Conservation (phyloP, 495 filamentous ascomycete species). For the Hyphodiscus hymeniophilus region DNA sequence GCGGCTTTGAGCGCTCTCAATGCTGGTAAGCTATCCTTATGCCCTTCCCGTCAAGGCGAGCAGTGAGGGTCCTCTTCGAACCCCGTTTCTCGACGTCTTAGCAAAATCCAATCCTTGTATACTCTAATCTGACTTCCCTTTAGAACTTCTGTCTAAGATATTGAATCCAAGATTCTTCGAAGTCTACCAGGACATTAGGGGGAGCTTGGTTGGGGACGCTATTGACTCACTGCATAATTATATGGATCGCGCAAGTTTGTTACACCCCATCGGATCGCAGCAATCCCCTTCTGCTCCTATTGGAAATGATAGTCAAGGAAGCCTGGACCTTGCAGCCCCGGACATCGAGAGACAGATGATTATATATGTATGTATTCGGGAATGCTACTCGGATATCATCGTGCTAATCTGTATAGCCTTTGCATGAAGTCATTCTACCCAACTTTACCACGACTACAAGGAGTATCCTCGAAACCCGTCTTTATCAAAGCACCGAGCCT, state of each 20-base stretch:
- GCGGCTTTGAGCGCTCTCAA: slow-evolving; percentile 5
- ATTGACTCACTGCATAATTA: slow-evolving; percentile 1
- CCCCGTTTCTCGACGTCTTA: no score
- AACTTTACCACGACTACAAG: not conserved
- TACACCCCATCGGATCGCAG: not conserved
- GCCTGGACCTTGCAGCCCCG: slow-evolving; percentile 2
- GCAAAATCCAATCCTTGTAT: no score
- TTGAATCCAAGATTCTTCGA: not conserved
- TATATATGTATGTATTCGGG: slow-evolving; percentile 1
- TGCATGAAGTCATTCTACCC: slow-evolving; percentile 1
- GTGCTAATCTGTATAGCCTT: slow-evolving; percentile 2
- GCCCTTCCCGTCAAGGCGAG: no score
- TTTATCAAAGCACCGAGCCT: not conserved
- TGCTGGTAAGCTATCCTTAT: not conserved
- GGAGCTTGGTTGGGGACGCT: slow-evolving; percentile 1
- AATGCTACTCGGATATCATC: not conserved
- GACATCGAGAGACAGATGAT: slow-evolving; percentile 5
- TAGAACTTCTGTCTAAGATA: slow-evolving; percentile 1
- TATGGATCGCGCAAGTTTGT: slow-evolving; percentile 1
- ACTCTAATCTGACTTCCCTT: not conserved
- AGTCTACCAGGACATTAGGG: not conserved
- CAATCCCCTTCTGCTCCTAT: not conserved
- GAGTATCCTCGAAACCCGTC: not conserved
- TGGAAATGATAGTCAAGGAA: slow-evolving; percentile 13
- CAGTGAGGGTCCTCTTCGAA: no score